These are phyloP conservation scores for Solanum tacnaense DNA, from an alignment of 257 asterid genomes.

Conservation along the genomic window DNA sequence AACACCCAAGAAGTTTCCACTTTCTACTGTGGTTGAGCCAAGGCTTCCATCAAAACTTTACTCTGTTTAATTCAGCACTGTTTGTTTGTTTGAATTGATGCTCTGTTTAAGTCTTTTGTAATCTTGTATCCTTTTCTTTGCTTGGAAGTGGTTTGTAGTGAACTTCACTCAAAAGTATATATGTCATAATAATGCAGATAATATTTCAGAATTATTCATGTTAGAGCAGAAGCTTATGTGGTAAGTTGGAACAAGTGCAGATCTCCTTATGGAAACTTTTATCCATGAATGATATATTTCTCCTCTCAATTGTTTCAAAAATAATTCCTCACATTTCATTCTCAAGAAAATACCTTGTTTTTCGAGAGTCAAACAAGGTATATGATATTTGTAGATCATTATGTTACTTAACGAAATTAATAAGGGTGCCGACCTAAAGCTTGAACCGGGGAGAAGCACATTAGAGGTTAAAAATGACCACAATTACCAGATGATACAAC, in stretches of 20 bases:
- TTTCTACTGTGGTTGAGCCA: slow-evolving; percentile 20
- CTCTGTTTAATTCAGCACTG: not conserved
- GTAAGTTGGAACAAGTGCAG: not conserved
- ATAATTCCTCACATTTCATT: not conserved
- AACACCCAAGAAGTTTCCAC: slow-evolving; percentile 27
- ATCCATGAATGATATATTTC: not conserved
- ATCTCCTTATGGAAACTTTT: not conserved
- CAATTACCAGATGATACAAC: not conserved
- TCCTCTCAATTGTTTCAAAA: not conserved
- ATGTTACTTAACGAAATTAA: no score
- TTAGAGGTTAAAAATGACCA: not conserved
- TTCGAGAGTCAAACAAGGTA: no score
- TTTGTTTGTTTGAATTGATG: not conserved
- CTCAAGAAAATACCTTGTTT: not conserved
- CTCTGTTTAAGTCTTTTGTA: not conserved
- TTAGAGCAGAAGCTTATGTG: not conserved
- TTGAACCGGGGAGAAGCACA: not conserved
- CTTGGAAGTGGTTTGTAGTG: not conserved
- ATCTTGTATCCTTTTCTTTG: not conserved
- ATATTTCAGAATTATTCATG: not conserved
- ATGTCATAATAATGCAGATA: not conserved
- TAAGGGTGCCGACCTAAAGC: no score
- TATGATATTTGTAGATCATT: no score
- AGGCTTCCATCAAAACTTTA: slow-evolving; percentile 29
- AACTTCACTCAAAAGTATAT: not conserved